A percentile compares a stretch with the other conserved stretches of the same genome.
Evolutionary conservation across 1,284 basidiomycete genomes (phyloP).

Genomic region (Pseudozyma flocculosa): DNA sequence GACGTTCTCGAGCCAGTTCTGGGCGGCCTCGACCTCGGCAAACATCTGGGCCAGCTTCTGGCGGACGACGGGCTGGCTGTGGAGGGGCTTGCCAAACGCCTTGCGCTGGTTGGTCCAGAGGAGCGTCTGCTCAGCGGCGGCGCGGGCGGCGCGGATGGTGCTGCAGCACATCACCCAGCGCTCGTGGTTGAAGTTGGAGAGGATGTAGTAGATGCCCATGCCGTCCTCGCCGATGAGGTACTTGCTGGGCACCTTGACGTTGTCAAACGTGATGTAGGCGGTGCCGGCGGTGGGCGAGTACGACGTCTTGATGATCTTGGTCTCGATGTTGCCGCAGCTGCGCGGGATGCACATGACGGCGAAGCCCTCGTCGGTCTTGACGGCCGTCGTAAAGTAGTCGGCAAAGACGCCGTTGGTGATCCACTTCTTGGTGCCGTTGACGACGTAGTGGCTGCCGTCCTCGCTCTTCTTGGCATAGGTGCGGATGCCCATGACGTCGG

Average conservation of each 20-base stretch:
- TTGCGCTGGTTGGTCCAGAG: constrained; percentile 58
- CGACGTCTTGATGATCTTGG: constrained; percentile 72
- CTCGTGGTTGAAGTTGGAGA: constrained; percentile 62
- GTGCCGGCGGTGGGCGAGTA: constrained; percentile 63
- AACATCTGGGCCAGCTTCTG: constrained; percentile 83
- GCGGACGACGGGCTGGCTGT: constrained; percentile 78
- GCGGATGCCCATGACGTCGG: constrained; percentile 69
- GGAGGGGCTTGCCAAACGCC: constrained; percentile 65
- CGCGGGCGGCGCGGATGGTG: constrained; percentile 65
- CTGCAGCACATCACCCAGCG: constrained; percentile 71
- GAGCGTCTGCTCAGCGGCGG: constrained; percentile 49
- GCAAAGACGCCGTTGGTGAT: constrained; percentile 78
- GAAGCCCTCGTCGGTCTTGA: constrained; percentile 69
- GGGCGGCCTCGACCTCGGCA: constrained; percentile 75
- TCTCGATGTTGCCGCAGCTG: constrained; percentile 67
- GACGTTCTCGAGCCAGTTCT: constrained; percentile 84
- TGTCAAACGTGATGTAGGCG: constrained; percentile 82
- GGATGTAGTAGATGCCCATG: constrained; percentile 73
- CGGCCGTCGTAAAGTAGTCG: constrained; percentile 62
- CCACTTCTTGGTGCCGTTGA: constrained; percentile 66
- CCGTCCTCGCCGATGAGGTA: constrained; percentile 83
- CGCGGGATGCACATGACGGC: constrained; percentile 74
- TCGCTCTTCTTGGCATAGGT: constrained; percentile 79
- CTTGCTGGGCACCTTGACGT: constrained; percentile 79
- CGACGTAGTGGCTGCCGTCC: constrained; percentile 68